Evolutionary conservation across 202 grass and related monocot genomes (phyloP).

Genomic region (Panicum hallii): DNA sequence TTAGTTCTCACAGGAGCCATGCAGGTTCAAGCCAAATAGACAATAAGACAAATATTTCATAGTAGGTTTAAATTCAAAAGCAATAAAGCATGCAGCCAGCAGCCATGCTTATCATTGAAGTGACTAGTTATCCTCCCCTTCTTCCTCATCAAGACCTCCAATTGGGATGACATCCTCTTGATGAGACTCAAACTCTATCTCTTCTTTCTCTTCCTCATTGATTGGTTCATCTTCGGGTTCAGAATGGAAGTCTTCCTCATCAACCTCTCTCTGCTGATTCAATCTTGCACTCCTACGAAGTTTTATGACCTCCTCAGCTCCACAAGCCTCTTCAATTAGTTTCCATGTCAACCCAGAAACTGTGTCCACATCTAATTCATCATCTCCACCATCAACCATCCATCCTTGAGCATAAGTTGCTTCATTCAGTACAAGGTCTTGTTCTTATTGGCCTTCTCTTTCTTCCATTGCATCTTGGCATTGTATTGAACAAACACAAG

Average conservation of each 20-base stretch:
- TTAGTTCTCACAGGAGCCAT: no score
- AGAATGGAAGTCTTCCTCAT: not conserved
- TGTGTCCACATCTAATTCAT: not conserved
- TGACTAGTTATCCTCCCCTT: no score
- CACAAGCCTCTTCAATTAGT: not conserved
- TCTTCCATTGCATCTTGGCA: not conserved
- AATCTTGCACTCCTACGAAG: not conserved
- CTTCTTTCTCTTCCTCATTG: not conserved
- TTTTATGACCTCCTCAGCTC: not conserved
- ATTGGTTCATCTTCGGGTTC: no score
- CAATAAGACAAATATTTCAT: no score
- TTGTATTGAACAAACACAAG: conserved; percentile 1
- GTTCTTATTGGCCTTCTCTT: not conserved
- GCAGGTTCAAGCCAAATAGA: no score
- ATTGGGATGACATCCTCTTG: no score
- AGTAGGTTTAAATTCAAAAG: no score
- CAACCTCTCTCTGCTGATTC: not conserved
- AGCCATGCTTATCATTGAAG: no score
- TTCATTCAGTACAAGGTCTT: not conserved
- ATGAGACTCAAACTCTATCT: no score
- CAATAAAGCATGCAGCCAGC: no score
- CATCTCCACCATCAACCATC: not conserved
- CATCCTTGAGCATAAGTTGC: not conserved
- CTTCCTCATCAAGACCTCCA: no score
- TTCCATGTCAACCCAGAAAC: not conserved